Evolutionary conservation across 805 yeast genomes (phyloP).

Genomic region (Millerago galiae): DNA sequence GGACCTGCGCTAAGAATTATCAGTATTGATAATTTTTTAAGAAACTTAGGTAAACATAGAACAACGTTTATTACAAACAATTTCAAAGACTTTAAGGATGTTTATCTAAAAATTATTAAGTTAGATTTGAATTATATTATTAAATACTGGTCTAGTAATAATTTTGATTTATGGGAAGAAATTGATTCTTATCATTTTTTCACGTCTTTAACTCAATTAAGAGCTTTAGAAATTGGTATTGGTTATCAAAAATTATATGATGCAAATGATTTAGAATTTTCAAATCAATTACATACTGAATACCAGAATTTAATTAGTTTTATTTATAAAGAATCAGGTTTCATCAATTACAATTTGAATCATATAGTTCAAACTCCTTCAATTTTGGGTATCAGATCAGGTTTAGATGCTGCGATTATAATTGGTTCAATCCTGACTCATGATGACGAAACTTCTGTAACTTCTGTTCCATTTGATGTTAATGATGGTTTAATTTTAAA

Average conservation of each 20-base stretch:
- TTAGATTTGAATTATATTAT: slow-evolving; percentile 66
- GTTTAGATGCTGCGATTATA: slow-evolving; percentile 74
- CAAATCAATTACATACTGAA: slow-evolving; percentile 15
- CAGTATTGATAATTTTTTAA: slow-evolving; percentile 52
- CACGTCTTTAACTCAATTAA: slow-evolving; percentile 68
- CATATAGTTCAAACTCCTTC: slow-evolving; percentile 69
- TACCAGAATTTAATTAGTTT: slow-evolving; percentile 22
- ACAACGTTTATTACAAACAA: slow-evolving; percentile 23
- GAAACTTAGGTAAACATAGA: slow-evolving; percentile 31
- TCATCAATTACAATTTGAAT: slow-evolving; percentile 34
- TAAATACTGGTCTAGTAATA: slow-evolving; percentile 51
- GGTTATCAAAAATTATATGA: slow-evolving; percentile 28
- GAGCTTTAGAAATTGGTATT: slow-evolving; percentile 58
- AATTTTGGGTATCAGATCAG: slow-evolving; percentile 44
- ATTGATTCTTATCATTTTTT: slow-evolving; percentile 69
- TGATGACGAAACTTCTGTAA: slow-evolving; percentile 36
- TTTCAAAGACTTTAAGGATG: slow-evolving; percentile 23
- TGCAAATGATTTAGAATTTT: slow-evolving; percentile 24
- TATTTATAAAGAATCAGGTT: slow-evolving; percentile 28
- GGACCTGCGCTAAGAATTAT: slow-evolving; percentile 84
- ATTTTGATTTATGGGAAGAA: slow-evolving; percentile 97
- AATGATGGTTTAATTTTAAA: slow-evolving; percentile 51
- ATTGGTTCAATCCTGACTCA: slow-evolving; percentile 37
- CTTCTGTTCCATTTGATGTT: slow-evolving; percentile 52
- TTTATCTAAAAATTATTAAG: slow-evolving; percentile 49